A percentile compares a stretch with the other conserved stretches of the same genome.
These are phyloP conservation scores for Geotrichum restrictum DNA, from an alignment of 1,139 yeast species.

Conservation along the genomic window DNA sequence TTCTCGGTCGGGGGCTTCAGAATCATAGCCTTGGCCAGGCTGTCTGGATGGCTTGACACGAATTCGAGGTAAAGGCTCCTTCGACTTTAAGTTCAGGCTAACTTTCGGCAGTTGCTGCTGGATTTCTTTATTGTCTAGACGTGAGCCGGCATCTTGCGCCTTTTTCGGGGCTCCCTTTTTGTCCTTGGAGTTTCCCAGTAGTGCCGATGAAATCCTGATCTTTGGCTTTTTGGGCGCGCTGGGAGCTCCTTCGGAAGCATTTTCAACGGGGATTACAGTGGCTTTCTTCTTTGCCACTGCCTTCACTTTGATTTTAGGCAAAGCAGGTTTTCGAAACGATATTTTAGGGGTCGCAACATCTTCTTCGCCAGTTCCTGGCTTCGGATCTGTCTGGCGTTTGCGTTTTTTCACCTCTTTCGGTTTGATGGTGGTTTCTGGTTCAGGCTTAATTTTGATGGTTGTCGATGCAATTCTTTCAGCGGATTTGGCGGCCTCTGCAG, in stretches of 20 bases:
- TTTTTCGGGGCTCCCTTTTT: background rate
- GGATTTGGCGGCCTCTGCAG: background rate
- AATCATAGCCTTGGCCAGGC: slow-evolving; percentile 95
- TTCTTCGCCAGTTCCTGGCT: background rate
- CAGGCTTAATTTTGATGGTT: background rate
- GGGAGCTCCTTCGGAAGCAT: background rate
- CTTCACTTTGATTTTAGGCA: slow-evolving; percentile 20
- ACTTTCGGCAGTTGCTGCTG: slow-evolving; percentile 26
- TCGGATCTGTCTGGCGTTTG: slow-evolving; percentile 4
- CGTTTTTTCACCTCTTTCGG: slow-evolving; percentile 8
- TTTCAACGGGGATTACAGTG: background rate
- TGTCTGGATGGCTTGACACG: slow-evolving; percentile 77
- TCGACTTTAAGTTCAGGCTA: slow-evolving; percentile 34
- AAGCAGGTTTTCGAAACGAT: slow-evolving; percentile 10
- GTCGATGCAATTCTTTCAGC: background rate
- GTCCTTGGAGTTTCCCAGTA: slow-evolving; percentile 11
- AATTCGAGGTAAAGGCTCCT: slow-evolving; percentile 50
- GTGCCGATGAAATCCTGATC: slow-evolving; percentile 14
- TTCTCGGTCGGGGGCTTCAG: slow-evolving; percentile 94
- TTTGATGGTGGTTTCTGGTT: background rate
- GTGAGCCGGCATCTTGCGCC: no score
- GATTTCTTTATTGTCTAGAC: slow-evolving; percentile 10
- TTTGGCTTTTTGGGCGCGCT: slow-evolving; percentile 15
- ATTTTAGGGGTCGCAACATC: slow-evolving; percentile 3
- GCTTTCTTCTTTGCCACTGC: background rate